phyloP scores from a whole-genome alignment of 1,284 basidiomycete species.

The Malassezia brasiliensis region DNA sequence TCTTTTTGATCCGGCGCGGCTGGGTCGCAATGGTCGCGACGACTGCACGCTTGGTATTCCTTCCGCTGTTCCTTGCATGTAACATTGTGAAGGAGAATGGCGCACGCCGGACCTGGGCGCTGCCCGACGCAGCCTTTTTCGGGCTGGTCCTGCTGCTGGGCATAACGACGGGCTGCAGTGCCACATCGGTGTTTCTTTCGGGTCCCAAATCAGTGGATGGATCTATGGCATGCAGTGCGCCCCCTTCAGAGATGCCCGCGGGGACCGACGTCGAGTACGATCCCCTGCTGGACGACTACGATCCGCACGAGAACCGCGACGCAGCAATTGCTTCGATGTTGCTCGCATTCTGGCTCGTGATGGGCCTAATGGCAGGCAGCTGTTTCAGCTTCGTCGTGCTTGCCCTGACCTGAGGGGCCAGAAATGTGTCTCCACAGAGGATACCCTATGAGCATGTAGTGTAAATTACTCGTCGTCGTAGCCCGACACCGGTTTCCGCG shows the following conservation, averaged over 20 bases:
- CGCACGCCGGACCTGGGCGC: neutral
- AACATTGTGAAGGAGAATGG: slow-evolving; percentile 12
- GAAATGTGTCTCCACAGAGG: too few species aligned
- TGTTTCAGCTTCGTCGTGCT: slow-evolving; percentile 12
- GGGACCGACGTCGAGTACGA: slow-evolving; percentile 3
- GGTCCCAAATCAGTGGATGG: slow-evolving; percentile 12
- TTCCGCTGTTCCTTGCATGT: slow-evolving; percentile 19
- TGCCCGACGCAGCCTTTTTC: slow-evolving; percentile 21
- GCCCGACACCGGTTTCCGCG: slow-evolving; percentile 29
- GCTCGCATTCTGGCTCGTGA: slow-evolving; percentile 23
- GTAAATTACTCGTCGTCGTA: slow-evolving; percentile 34
- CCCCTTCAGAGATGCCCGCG: neutral
- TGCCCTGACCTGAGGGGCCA: neutral
- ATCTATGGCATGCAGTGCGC: neutral
- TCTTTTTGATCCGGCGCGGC: slow-evolving; percentile 5
- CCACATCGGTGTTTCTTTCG: slow-evolving; percentile 23
- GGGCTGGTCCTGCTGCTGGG: slow-evolving; percentile 17
- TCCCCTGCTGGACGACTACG: neutral
- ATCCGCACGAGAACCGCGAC: slow-evolving; percentile 6
- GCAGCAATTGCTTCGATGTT: slow-evolving; percentile 15
- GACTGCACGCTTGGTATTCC: slow-evolving; percentile 11
- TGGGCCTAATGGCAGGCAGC: slow-evolving; percentile 22
- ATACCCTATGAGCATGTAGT: neutral
- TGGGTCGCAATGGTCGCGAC: slow-evolving; percentile 2
- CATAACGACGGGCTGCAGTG: slow-evolving; percentile 20